phyloP scores from a whole-genome alignment of 1,139 yeast species.

The Nadsonia starkeyi-henricii region DNA sequence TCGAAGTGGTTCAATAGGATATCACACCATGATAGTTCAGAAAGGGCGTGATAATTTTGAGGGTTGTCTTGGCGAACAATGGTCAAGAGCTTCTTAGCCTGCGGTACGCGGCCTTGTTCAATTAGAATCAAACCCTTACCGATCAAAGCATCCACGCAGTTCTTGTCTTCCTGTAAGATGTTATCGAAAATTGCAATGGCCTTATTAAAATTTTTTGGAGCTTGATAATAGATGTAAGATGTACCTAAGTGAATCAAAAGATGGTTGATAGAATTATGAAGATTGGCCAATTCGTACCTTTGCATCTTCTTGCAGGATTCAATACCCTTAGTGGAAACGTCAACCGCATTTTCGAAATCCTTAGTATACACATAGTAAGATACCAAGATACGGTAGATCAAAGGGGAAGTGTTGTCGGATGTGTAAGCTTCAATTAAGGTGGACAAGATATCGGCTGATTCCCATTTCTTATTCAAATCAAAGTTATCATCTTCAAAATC shows the following conservation, averaged over 20 bases:
- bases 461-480: slow-evolving; percentile 17
- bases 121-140: slow-evolving; percentile 73
- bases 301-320: slow-evolving; percentile 32
- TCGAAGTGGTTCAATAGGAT: slow-evolving; percentile 38
- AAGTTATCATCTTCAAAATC: slow-evolving; percentile 15
- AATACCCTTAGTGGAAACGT: slow-evolving; percentile 49
- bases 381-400: slow-evolving; percentile 54
- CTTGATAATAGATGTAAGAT: slow-evolving; percentile 69
- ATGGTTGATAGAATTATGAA: slow-evolving; percentile 42
- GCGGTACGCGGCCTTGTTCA: slow-evolving; percentile 43
- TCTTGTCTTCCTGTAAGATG: slow-evolving; percentile 38
- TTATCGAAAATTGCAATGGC: slow-evolving; percentile 62
- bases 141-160: slow-evolving; percentile 47
- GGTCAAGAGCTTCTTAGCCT: slow-evolving; percentile 40
- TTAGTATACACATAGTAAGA: slow-evolving; percentile 45
- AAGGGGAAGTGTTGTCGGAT: slow-evolving; percentile 34
- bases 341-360: slow-evolving; percentile 53
- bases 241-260: slow-evolving; percentile 57
- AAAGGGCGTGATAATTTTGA: slow-evolving; percentile 42
- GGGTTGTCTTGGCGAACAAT: slow-evolving; percentile 40
- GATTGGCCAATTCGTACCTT: slow-evolving; percentile 32
- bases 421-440: slow-evolving; percentile 42
- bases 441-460: slow-evolving; percentile 42
- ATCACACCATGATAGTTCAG: slow-evolving; percentile 73
- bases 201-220: slow-evolving; percentile 71